Evolutionary conservation across 805 yeast species (phyloP), one percentile per base, ranked within the genome.

Genomic region (Suhomyces pyralidae): DNA sequence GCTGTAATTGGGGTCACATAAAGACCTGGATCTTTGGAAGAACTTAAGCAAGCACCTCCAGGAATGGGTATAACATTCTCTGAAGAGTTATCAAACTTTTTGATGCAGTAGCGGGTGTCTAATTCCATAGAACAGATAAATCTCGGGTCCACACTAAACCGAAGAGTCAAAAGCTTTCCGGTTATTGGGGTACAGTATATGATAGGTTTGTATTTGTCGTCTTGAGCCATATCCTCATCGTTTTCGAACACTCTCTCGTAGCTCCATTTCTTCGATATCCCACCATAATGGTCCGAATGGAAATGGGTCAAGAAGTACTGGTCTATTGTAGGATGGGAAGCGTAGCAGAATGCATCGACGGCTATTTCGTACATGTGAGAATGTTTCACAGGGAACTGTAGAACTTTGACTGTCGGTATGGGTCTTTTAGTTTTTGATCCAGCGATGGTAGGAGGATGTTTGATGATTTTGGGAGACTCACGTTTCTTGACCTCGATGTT

Each of bases 271-370:
- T 87, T 88, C 2, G 84, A 70, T 14, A 94, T 69, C 0, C 99
- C 98, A 3, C 90, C 90, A 63, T 94, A 94, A 65, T 94, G 99
- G 65, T 94, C 99, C 0, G 96, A 76, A 67, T 94, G 99, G 71
- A 88, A 93, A 71, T 94, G 99, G 0, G 90, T 80, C 24, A 88
- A 68, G 56, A 86, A 81, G 66, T 87, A 88, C 43, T 76, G 74
- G 2, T 67, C 55, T 5, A 86, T 79, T 1, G 68, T 64, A 0
- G 70, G 71, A 55, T 80, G 74, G 0, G 79, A 74, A 7, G 76
- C 71, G 58, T 68, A 82, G 61, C 78, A 70, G 67, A 87, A 82
- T 0, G 91, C 91, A 69, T 87, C 94, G 24, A 87, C 89, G 2
- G 77, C 61, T 0, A 85, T 80, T 2, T 81, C 58, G 51, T 76